Evolutionary conservation across 805 yeast species (phyloP).

Genomic region (Priceomyces fermenticarens): DNA sequence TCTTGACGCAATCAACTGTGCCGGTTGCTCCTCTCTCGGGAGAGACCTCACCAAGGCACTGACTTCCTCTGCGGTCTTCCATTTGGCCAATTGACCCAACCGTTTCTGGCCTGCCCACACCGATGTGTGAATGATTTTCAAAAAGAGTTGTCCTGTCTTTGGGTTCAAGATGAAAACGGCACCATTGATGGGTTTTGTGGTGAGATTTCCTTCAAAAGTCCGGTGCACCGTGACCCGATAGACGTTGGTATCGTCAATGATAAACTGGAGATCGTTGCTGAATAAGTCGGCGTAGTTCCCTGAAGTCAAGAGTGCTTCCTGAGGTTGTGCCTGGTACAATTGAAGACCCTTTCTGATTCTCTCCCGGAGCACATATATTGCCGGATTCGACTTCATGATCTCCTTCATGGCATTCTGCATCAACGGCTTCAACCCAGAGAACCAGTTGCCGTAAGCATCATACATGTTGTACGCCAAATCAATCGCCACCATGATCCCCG

Average conservation of each 20-base stretch:
- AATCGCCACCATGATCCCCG: constrained; percentile 86
- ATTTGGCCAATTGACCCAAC: constrained; percentile 86
- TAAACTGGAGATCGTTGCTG: constrained; percentile 76
- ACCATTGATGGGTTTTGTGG: constrained; percentile 92
- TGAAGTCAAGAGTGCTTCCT: constrained; percentile 85
- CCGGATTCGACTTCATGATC: constrained; percentile 93
- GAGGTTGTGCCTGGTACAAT: constrained; percentile 89
- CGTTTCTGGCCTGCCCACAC: constrained; percentile 98
- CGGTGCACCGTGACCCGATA: constrained; percentile 89
- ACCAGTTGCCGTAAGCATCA: constrained; percentile 97
- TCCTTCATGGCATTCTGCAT: constrained; percentile 90
- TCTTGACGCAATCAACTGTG: constrained; percentile 84
- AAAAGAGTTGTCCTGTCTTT: constrained; percentile 81
- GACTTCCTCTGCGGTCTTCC: constrained; percentile 98
- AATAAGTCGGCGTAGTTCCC: constrained; percentile 88
- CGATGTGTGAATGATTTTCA: constrained; percentile 87
- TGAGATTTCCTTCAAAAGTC: constrained; percentile 88
- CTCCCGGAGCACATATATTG: constrained; percentile 85
- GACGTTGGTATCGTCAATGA: constrained; percentile 92
- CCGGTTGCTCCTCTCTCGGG: constrained; percentile 93
- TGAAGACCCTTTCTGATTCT: constrained; percentile 92
- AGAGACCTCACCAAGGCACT: constrained; percentile 85
- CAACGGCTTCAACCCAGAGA: constrained; percentile 88
- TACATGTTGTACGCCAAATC: constrained; percentile 95
- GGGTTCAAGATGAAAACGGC: constrained; percentile 89